Percentiles rank a stretch among this genome's conserved stretches.
Conservation (phyloP, 129 eudicot genomes). For the Helianthus annuus region DNA sequence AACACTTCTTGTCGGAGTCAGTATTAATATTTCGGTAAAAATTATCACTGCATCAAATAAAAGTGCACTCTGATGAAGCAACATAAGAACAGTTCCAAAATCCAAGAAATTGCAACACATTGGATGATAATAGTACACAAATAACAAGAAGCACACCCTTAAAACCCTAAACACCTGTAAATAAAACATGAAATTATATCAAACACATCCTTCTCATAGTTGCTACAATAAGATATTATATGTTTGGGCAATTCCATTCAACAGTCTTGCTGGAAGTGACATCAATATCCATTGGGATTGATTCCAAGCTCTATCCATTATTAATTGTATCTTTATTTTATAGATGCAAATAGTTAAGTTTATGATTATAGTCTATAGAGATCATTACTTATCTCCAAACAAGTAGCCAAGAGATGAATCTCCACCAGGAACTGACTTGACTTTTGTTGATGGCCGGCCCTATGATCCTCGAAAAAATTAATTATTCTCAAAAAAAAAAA, state of each 20-base stretch:
- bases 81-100: not conserved
- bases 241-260: not conserved
- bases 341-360: not conserved
- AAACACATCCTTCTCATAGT: constrained; percentile 21
- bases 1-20: not conserved
- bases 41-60: not conserved
- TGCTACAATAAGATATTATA: not conserved
- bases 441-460: constrained; percentile 72
- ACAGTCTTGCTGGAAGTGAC: not conserved
- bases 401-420: constrained; percentile 69
- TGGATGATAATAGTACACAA: constrained; percentile 1
- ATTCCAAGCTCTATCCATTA: too few relatives aligned
- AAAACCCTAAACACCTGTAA: constrained; percentile 14
- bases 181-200: not conserved
- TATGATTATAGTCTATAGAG: not conserved
- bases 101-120: not conserved
- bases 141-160: constrained; percentile 15
- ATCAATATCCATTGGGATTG: constrained; percentile 4
- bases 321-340: not conserved
- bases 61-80: not conserved
- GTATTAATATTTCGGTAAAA: not conserved
- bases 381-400: constrained; percentile 65
- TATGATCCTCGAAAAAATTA: not conserved
- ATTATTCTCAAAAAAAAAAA: not conserved
- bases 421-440: constrained; percentile 71